Evolutionary conservation across 148 eudicot species (phyloP).

Genomic region (Vaccinium macrocarpon): DNA sequence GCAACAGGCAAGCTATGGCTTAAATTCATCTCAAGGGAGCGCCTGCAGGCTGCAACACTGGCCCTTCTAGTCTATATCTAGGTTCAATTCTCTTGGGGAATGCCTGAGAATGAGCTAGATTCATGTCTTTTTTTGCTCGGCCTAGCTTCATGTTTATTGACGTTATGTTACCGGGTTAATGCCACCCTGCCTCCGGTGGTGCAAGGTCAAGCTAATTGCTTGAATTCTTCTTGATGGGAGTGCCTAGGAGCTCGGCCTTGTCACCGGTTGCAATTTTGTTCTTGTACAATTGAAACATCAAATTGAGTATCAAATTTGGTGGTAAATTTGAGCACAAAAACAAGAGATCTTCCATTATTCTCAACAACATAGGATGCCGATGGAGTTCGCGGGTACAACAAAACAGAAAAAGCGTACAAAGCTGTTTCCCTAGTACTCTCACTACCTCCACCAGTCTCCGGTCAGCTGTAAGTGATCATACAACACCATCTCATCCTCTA

Average conservation of each 20-base stretch:
- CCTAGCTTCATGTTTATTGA: not conserved
- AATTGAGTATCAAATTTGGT: not conserved
- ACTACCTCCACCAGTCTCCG: slow-evolving; percentile 2
- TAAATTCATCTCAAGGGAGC: not conserved
- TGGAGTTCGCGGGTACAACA: not conserved
- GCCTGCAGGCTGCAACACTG: not conserved
- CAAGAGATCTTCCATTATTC: slow-evolving; percentile 8
- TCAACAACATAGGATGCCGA: not conserved
- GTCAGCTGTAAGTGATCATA: slow-evolving; percentile 6
- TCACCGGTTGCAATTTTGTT: too few relatives aligned
- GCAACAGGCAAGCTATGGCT: not conserved
- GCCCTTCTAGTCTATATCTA: not conserved
- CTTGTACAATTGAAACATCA: not conserved
- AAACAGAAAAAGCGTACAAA: not conserved
- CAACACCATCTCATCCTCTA: not conserved
- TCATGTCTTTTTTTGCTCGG: too few relatives aligned
- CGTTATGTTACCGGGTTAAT: not conserved
- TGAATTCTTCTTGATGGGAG: not conserved
- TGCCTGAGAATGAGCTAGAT: not conserved
- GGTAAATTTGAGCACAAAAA: not conserved
- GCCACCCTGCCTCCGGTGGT: not conserved
- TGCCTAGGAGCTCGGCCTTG: not conserved
- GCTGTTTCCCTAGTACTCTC: slow-evolving; percentile 6
- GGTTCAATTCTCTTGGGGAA: not conserved
- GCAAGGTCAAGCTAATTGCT: not conserved